Conservation (phyloP, 257 asterid species). For the Anisodus acutangulus region DNA sequence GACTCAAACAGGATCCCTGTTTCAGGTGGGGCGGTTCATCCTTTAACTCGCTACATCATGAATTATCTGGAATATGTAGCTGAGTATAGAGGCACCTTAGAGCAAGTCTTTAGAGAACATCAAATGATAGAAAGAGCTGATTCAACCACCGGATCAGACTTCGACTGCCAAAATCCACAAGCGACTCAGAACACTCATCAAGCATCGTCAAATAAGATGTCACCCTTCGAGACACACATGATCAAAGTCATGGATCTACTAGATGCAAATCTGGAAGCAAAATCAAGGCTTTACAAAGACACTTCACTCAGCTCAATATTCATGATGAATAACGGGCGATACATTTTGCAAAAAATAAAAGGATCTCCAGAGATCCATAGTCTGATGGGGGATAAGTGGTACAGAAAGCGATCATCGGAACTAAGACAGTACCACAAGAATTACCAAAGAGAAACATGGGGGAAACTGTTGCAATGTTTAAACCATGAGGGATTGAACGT, state of each 20-base stretch:
- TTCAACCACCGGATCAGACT: constrained; percentile 50
- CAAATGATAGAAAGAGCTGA: constrained; percentile 65
- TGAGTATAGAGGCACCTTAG: constrained; percentile 61
- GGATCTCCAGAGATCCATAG: constrained; percentile 54
- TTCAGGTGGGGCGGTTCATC: constrained; percentile 92
- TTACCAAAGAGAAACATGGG: constrained; percentile 95
- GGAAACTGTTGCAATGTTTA: constrained; percentile 57
- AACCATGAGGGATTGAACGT: constrained; percentile 69
- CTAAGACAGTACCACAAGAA: constrained; percentile 79
- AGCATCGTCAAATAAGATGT: constrained; percentile 23
- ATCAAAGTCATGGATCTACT: constrained; percentile 66
- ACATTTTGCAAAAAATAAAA: constrained; percentile 74
- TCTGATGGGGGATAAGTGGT: constrained; percentile 73
- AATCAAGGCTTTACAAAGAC: constrained; percentile 76
- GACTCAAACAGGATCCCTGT: constrained; percentile 69
- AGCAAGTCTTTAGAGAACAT: constrained; percentile 75
- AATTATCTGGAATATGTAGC: constrained; percentile 59
- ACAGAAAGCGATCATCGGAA: constrained; percentile 71
- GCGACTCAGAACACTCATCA: background rate
- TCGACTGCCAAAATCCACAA: constrained; percentile 39
- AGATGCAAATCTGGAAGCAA: constrained; percentile 64
- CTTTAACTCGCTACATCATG: constrained; percentile 74
- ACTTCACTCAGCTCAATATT: constrained; percentile 64
- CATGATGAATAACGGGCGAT: constrained; percentile 97
- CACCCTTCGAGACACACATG: constrained; percentile 63